phyloP scores from a whole-genome alignment of 2,329 filamentous ascomycete genomes.

The Colletotrichum godetiae region DNA sequence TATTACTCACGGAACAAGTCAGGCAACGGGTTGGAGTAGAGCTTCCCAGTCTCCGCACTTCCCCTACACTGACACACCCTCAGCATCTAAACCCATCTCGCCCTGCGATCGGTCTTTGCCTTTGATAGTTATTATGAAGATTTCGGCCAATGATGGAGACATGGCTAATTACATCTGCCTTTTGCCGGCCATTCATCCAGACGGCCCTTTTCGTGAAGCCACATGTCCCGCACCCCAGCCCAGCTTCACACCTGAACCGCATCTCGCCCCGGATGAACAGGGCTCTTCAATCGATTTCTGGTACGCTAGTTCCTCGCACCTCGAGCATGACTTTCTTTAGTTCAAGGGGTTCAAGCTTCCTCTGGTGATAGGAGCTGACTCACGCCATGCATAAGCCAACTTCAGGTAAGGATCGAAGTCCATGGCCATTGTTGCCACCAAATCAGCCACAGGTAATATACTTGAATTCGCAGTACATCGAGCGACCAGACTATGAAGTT shows the following conservation, averaged over 20 bases:
- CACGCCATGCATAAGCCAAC: neutral
- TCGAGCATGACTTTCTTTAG: neutral
- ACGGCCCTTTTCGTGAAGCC: constrained; percentile 38
- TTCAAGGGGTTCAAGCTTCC: neutral
- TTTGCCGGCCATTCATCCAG: constrained; percentile 41
- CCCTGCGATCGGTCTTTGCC: constrained; percentile 11
- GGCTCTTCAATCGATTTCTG: constrained; percentile 3
- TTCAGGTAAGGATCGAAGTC: neutral
- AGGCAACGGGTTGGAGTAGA: neutral
- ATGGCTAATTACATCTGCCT: constrained; percentile 41
- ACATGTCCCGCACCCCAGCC: constrained; percentile 14
- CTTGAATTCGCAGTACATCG: neutral
- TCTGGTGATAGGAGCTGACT: constrained; percentile 24
- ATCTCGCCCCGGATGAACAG: constrained; percentile 18
- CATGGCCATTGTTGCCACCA: neutral
- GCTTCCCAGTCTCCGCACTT: constrained; percentile 17
- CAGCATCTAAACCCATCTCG: constrained; percentile 6
- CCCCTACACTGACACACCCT: neutral
- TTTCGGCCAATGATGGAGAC: constrained; percentile 32
- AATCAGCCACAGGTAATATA: neutral
- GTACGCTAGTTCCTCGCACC: constrained; percentile 19
- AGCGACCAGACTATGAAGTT: neutral
- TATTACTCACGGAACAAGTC: neutral
- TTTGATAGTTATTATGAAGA: neutral
- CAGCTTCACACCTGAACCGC: constrained; percentile 9